Base-by-base conservation (phyloP, 2,329 filamentous ascomycete species). In the Xylariaceae sp. region DNA sequence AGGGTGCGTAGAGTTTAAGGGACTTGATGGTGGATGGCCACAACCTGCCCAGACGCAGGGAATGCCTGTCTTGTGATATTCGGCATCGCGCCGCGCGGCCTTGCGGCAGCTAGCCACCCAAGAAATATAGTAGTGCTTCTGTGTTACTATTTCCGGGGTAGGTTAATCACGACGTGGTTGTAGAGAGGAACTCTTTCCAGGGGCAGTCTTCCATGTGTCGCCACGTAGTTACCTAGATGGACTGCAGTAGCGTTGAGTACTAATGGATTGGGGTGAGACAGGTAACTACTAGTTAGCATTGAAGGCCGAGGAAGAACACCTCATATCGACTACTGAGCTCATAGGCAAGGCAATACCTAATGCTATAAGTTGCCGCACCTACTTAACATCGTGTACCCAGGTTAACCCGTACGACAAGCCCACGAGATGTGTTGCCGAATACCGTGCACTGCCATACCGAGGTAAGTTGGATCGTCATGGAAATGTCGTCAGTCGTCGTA, bases 31-130 rank as follows among this genome's bases (percentile, higher is more conserved):
- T 14, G 44, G 21, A 12, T 32, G 29, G 44, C 44, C 21, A 32
- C 21, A 23, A 14, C 23, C 29, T 29, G 44, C 29, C n/a, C 23
- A 29, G 48, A 40, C n/a, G 45, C 26, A 10, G 16, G 6, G 20
- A 40, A 20, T 14, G 6, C 10, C 29, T 40, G 19, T 20, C 19
- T 19, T 19, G 20, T 3, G 21, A 16, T 18, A 19, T 7, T 3
- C 12, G 41, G 29, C 32, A 20, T 43, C 42, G 44, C 59, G 59
- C 59, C 59, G 59, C 59, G 59, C 56, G 59, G 56, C 59, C 49
- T 14, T 40, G 16, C 26, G 21, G 20, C n/a, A 37, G 32, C 9
- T 16, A 7, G 7, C 7, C 12, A 14, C 5, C 32, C 32, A 37
- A 37, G 32, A 16, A 37, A 14, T 14, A 37, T 7, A 21, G 23